Evolutionary conservation across 2,329 filamentous ascomycete species (phyloP).

Genomic region (Alternaria panax): DNA sequence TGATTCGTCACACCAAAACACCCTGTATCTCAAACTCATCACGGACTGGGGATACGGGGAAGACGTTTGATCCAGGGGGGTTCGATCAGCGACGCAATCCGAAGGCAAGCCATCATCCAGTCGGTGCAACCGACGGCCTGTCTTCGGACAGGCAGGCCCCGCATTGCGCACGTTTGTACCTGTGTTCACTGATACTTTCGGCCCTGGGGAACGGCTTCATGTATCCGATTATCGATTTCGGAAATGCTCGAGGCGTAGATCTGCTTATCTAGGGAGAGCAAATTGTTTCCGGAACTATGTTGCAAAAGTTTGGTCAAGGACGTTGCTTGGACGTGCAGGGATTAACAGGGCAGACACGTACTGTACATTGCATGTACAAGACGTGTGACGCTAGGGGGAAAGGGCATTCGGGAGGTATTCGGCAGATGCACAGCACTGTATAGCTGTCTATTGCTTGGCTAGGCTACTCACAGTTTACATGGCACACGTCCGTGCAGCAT

Average conservation of each 20-base stretch:
- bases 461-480: not conserved
- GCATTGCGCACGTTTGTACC: not conserved
- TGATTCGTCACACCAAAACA: not conserved
- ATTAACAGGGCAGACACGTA: not conserved
- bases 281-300: not conserved
- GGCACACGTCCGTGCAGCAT: not conserved
- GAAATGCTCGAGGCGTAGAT: not conserved
- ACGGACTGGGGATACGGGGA: not conserved
- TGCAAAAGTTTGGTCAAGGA: not conserved
- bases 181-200: not conserved
- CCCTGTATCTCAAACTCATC: constrained; percentile 1
- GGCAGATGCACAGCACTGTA: not conserved
- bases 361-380: not conserved
- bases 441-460: not conserved
- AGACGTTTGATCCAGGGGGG: not conserved
- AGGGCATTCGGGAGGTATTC: not conserved
- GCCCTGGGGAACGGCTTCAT: not conserved
- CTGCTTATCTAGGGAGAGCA: not conserved
- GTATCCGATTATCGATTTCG: not conserved
- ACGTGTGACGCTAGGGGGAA: not conserved
- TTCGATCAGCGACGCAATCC: not conserved
- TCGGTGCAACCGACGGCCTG: constrained; percentile 1
- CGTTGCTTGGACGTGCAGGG: not conserved
- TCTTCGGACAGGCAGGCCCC: not conserved
- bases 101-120: not conserved